Base-by-base conservation (phyloP, 371 early-diverging fungal genomes). In the Sporodiniella umbellata region DNA sequence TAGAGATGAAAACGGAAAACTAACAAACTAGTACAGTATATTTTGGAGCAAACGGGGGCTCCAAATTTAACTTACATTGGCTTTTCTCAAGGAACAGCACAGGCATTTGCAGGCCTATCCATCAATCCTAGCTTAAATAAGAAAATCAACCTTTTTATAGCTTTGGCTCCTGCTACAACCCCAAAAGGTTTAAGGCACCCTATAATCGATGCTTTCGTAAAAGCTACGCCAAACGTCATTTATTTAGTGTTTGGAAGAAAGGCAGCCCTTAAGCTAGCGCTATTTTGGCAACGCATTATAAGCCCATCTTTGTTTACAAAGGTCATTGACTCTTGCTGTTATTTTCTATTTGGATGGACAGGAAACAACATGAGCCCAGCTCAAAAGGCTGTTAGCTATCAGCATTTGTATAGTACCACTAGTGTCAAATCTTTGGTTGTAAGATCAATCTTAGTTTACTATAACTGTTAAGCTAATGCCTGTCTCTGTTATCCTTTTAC, bases 21-120 rank as follows among this genome's bases (percentile, higher is more conserved):
- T n/a, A n/a, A n/a, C n/a, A n/a, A n/a, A n/a, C n/a, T n/a, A n/a
- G n/a, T n/a, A n/a, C n/a, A 91, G 82, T 90, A 92, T 60, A 92
- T 96, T 45, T 73, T 96, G 39, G 71, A 74, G 24, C 77, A 72
- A 35, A 95, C 96, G 4, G 92, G 90, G 0, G 87, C 79, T 4
- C 72, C 81, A 17, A 80, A 76, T 25, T 76, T 98, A 44, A 84
- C 93, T 3, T 98, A 95, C 60, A 88, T 98, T 61, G 98, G 98
- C 4, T 96, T 96, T 61, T 94, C 95, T 18, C 98, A 98, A 69
- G 96, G 97, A 45, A 92, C 94, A 1, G 89, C 94, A 3, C 90
- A 90, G 56, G 88, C 87, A n/a, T 94, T 96, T 66, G 89, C 95
- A 17, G 85, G 93, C 1, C 78, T 98, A 18, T 89, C 94, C 17